Evolutionary conservation across 2,329 filamentous ascomycete species (phyloP), one percentile per base, ranked within the genome.

Genomic region (Beauveria varroae): DNA sequence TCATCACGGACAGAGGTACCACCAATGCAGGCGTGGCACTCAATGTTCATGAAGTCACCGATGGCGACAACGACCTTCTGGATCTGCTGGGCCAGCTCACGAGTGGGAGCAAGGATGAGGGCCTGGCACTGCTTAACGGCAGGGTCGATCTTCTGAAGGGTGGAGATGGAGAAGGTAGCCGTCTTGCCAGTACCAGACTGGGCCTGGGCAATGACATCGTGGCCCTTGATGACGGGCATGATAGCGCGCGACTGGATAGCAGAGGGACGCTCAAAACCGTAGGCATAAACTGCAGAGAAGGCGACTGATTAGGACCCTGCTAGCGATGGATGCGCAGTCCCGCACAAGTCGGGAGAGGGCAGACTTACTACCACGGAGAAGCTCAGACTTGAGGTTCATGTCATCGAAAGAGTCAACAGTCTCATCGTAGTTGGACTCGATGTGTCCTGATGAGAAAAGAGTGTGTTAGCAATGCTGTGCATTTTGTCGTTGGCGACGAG

Each of bases 381-480:
- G 90, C 85, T 99, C 95, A 68, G 91, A 76, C 87, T 96, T 96
- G 74, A 99, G 86, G 81, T 87, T 88, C 95, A 99, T 99, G 73
- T 93, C 86, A 81, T 99, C 95, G 82, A 99, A 99, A 65, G 92
- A 96, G 82, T 99, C 96, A 80, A 95, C 93, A 74, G 93, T 93
- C 86, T 98, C 93, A 86, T 99, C 95, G 84, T 98, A 99, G 91
- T 99, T 99, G 77, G 93, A 96, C 86, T 99, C 96, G 86, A 99
- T 99, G 84, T 96, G 92, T 81, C 89, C 93, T 96, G 77, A 73
- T 76, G n/a, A 44, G 24, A 52, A 52, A n/a, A 40, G n/a, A 20
- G 22, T 34, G 44, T 50, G 53, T 61, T 63, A 51, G 64, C 62
- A 2, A 52, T 59, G 61, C 71, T 61, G 66, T 46, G 60, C 53